Percentiles rank a stretch among this genome's conserved stretches.
These are phyloP conservation scores for Torulaspora maleeae DNA, from an alignment of 805 yeast genomes.

Conservation along the genomic window DNA sequence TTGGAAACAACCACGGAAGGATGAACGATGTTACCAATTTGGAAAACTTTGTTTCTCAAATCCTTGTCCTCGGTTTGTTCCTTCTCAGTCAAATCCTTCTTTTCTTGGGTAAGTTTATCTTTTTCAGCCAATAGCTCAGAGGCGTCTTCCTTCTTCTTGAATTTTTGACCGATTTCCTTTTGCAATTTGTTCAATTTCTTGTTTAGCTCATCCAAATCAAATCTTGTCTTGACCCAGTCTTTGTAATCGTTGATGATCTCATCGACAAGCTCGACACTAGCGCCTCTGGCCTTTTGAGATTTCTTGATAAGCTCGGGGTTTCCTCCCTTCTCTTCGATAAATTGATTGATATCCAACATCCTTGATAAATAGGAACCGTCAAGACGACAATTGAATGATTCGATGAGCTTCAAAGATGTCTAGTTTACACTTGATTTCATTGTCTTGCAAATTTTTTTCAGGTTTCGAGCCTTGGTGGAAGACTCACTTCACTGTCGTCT, in stretches of 20 bases:
- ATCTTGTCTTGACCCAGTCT: conserved; percentile 85
- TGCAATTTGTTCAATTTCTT: conserved; percentile 84
- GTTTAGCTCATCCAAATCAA: conserved; percentile 85
- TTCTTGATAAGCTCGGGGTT: conserved; percentile 81
- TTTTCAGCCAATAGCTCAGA: conserved; percentile 74
- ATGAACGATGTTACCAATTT: conserved; percentile 91
- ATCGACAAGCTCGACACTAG: conserved; percentile 88
- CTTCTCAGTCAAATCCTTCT: conserved; percentile 55
- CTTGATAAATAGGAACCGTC: background rate
- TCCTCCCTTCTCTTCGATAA: conserved; percentile 96
- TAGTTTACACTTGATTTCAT: background rate
- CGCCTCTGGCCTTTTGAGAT: conserved; percentile 94
- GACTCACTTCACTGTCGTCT: background rate
- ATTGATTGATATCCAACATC: conserved; percentile 90
- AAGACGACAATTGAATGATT: background rate
- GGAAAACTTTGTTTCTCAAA: conserved; percentile 76
- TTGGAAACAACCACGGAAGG: conserved; percentile 80
- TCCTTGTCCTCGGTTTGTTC: conserved; percentile 79
- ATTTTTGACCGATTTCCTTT: conserved; percentile 87
- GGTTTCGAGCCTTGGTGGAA: background rate
- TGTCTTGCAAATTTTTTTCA: conserved; percentile 10
- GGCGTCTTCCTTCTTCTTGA: conserved; percentile 94
- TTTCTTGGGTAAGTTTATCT: conserved; percentile 65
- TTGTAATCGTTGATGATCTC: conserved; percentile 89
- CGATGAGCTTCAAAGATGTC: background rate